Conservation (phyloP, 148 eudicot genomes). For the Camellia japonica region DNA sequence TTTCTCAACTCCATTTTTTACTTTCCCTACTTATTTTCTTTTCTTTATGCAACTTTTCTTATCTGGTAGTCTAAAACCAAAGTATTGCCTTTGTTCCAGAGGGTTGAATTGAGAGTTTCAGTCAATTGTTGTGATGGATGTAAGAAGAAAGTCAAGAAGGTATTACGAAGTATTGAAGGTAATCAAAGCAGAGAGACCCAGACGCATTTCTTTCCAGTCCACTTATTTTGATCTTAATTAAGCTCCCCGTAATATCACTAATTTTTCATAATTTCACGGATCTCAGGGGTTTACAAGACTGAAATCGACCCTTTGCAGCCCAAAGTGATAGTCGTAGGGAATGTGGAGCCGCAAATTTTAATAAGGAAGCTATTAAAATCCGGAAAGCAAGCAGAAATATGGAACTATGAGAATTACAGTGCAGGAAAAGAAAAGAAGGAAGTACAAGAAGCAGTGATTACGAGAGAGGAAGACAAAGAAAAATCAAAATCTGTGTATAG, state of each 20-base stretch:
- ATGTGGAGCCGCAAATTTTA: constrained; percentile 14
- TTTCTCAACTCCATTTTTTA: not conserved
- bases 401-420: constrained; percentile 8
- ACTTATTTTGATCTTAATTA: not conserved
- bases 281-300: constrained; percentile 15
- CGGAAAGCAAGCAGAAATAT: constrained; percentile 16
- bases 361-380: constrained; percentile 5
- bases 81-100: constrained; percentile 13
- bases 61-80: constrained; percentile 12
- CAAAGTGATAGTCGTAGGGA: constrained; percentile 11
- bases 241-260: not conserved
- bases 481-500: not conserved
- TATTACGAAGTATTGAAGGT: constrained; percentile 13
- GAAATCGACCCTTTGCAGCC: constrained; percentile 15
- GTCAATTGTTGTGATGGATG: constrained; percentile 14
- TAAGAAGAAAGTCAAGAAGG: constrained; percentile 14
- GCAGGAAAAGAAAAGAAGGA: not conserved
- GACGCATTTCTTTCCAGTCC: not conserved
- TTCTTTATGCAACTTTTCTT: not conserved
- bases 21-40: not conserved
- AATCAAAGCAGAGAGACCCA: not conserved
- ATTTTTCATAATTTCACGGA: not conserved
- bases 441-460: not conserved
- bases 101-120: constrained; percentile 10
- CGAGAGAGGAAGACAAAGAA: constrained; percentile 8